Base-by-base conservation (phyloP, 2,329 filamentous ascomycete genomes). In the Keithomyces neogunnii region DNA sequence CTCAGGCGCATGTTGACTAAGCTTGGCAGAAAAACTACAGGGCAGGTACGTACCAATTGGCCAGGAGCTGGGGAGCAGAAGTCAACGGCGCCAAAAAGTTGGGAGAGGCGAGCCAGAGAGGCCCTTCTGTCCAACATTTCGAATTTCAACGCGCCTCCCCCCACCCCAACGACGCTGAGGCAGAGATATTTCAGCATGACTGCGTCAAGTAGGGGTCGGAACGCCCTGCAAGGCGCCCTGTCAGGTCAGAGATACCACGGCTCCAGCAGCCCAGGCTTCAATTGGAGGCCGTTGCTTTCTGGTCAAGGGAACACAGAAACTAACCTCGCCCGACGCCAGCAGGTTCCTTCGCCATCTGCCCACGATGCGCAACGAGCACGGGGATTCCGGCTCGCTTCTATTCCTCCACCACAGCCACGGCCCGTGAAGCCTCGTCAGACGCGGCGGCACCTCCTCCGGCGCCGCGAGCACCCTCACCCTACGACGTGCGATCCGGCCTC, bases 401-500 rank as follows among this genome's bases (percentile, higher is more conserved):
- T 58, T 71, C 69, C 38, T 57, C 62, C 19, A 53, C 59, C 4
- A 49, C 60, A 10, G 50, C 59, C 4, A 48, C 58, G 38, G 51
- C 58, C 44, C 44, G 60, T 26, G 50, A 57, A 39, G 36, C 57
- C 30, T 53, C 57, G 35, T 51, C 55, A 6, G 57, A 63, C 51
- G 53, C 53, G 38, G 19, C n/a, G n/a, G 52, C 53, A 13, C 26
- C 51, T 30, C 51, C 59, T n/a, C 48, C 56, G 32, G 32, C 56
- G 19, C 33, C 57, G 30, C 36, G 53, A 35, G 19, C 36, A 42
- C n/a, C 8, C 49, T 49, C 51, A 28, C 57, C 64, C 49, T 80
- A 79, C 69, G 69, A 72, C 57, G 73, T 83, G 65, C 74, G 72
- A 53, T 75, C 78, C 52, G 87, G 89, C 57, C 77, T 96, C 53